These are phyloP conservation scores for Cladophialophora bantiana DNA, from an alignment of 2,329 filamentous ascomycete genomes.

Conservation along the genomic window DNA sequence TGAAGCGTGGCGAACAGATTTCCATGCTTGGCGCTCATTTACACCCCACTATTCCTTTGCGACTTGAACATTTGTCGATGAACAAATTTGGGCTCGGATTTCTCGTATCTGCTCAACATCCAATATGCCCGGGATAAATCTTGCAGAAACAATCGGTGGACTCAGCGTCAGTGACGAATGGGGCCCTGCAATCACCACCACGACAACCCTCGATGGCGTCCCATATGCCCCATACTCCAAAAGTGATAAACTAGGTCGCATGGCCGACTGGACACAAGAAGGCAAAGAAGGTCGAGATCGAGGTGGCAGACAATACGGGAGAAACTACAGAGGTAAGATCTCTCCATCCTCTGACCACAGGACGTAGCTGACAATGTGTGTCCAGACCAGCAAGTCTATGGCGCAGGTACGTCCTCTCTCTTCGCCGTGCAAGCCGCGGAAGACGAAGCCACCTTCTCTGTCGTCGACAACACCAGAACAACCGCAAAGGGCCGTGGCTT, in stretches of 20 bases:
- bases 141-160: slow-evolving; percentile 72
- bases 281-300: slow-evolving; percentile 77
- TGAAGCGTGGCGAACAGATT: neutral
- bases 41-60: slow-evolving; percentile 1
- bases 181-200: slow-evolving; percentile 82
- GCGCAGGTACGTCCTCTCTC: slow-evolving; percentile 81
- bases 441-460: slow-evolving; percentile 96
- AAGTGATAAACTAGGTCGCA: slow-evolving; percentile 96
- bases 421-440: slow-evolving; percentile 93
- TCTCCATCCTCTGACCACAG: neutral
- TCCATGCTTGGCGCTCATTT: slow-evolving; percentile 7
- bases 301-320: slow-evolving; percentile 86
- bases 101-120: neutral
- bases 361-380: neutral
- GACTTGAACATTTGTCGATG: neutral
- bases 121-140: slow-evolving; percentile 61
- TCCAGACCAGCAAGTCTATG: slow-evolving; percentile 96
- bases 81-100: neutral
- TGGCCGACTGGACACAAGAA: slow-evolving; percentile 97
- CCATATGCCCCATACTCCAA: slow-evolving; percentile 99
- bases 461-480: slow-evolving; percentile 93
- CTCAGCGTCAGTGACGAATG: slow-evolving; percentile 80
- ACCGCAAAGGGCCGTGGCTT: slow-evolving; percentile 82
- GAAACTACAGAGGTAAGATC: slow-evolving; percentile 83
- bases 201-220: slow-evolving; percentile 91